Evolutionary conservation across 2,329 filamentous ascomycete genomes (phyloP).

Genomic region (Phialophora chinensis): DNA sequence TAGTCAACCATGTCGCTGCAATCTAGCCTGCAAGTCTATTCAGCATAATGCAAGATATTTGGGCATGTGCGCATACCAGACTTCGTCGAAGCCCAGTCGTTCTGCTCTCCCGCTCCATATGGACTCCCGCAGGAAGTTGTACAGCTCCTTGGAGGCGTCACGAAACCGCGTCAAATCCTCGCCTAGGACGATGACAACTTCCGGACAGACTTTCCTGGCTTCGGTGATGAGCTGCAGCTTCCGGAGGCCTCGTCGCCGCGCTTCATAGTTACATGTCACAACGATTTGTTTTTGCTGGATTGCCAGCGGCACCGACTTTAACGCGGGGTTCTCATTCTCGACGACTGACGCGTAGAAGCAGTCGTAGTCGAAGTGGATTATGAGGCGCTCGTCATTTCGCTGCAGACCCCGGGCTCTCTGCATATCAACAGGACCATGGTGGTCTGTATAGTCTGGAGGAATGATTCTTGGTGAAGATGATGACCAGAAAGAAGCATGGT

Average conservation of each 20-base stretch:
- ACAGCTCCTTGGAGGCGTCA: constrained; percentile 81
- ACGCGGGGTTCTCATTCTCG: constrained; percentile 76
- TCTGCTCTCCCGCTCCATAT: constrained; percentile 82
- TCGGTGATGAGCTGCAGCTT: constrained; percentile 88
- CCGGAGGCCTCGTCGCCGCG: constrained; percentile 66
- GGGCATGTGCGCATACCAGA: constrained; percentile 60
- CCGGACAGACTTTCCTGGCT: constrained; percentile 78
- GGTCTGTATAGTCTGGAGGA: constrained; percentile 1
- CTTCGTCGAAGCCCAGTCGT: constrained; percentile 87
- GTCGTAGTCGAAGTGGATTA: constrained; percentile 75
- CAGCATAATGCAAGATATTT: constrained; percentile 41
- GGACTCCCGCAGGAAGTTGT: constrained; percentile 71
- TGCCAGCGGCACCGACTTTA: constrained; percentile 76
- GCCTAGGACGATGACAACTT: constrained; percentile 82
- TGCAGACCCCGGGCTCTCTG: constrained; percentile 44
- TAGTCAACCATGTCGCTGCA: constrained; percentile 86
- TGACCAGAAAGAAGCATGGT: background rate
- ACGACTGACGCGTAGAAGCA: constrained; percentile 95
- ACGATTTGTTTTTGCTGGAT: constrained; percentile 93
- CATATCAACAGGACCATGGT: constrained; percentile 36
- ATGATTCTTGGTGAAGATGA: background rate
- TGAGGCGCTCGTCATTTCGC: constrained; percentile 69
- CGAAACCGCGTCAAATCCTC: constrained; percentile 87
- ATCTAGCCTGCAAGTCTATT: constrained; percentile 63
- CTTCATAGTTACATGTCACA: constrained; percentile 93